Base-by-base conservation (phyloP, 192 early-diverging fungal genomes). In the Podila minutissima region DNA sequence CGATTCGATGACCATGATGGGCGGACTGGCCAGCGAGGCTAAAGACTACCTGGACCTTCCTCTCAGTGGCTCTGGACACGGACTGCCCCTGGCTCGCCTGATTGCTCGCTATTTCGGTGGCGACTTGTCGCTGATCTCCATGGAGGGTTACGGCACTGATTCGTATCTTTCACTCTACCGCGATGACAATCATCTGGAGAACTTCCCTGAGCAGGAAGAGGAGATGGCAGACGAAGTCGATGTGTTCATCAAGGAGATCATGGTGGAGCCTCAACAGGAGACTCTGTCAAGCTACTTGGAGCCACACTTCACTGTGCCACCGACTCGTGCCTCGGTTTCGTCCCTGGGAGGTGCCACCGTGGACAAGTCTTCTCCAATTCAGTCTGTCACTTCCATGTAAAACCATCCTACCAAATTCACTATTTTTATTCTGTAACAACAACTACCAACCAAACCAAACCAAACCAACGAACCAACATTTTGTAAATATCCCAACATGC, bases 81-180 rank as follows among this genome's bases (percentile, higher is more conserved):
- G 77, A 13, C 74, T 92, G 65, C 86, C 89, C 11, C 81, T 88
- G 67, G 85, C 88, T 15, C 82, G 89, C 12, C 70, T 88, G 66
- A 86, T 89, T 49, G 90, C 89, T 33, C 82, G 86, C 15, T 88
- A 90, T 72, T 92, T 92, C 83, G 91, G 90, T 31, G 91, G 91
- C 28, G 91, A 91, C 38, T 64, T 92, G 50, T 85, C 87, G 17
- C 66, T 92, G 37, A 82, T 89, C 2, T 90, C 89, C 5, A 92
- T 92, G 91, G 90, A 92, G 67, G 90, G 89, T 13, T 86, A 88
- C 37, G 90, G 91, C 0, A 89, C 89, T 1, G 89, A 91, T 49
- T 75, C 85, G n/a, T 92, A 88, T 67, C 68, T 92, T 0, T 75
- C 84, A 11, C 59, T 85, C 12, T 83, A 73, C 35, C 66, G 81